Evolutionary conservation across 208 protist genomes (phyloP), one percentile per base, ranked within the genome.

Genomic region (Acanthamoeba castellanii): DNA sequence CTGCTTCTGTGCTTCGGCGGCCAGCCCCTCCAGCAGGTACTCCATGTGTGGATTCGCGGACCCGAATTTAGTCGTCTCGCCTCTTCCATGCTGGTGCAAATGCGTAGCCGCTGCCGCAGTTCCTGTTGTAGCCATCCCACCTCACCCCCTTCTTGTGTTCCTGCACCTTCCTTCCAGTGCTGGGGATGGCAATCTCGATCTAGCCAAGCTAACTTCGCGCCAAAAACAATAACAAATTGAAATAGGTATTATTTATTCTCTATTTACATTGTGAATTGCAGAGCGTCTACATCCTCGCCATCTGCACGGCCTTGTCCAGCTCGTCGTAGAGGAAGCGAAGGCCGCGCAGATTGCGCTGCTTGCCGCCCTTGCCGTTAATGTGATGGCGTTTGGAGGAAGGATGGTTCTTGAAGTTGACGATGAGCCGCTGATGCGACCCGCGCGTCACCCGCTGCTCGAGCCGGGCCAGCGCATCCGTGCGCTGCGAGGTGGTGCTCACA

Each of bases 11-110:
- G 85, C 85, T n/a, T 91, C 85, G 13, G 85, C 57, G 22, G 85
- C 85, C 20, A 91, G 85, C n/a, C 85, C 85, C 61, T 91, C 85
- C 30, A 91, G 85, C 55, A 91, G 59, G 85, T 91, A 91, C 57
- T 91, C 85, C 57, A 91, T 91, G 1, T 74, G 61, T 11, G 85
- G 85, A 45, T 91, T 91, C 16, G 85, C 85, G 13, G 57, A 74
- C 45, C 37, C 18, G 81, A 47, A 81, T 25, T 74, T 74, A 2
- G 27, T 7, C 32, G 72, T 45, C 3, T 18, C 13, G 13, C 72
- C 72, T 37, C 72, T 20, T 45, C 72, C 72, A 47, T 81, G 72
- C 18, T 27, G 72, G 9, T 68, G 61, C 6, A 32, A 8, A 45
- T 47, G 72, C 18, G 72, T 45, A 32, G 27, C 70, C 37, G 70